Evolutionary conservation across 2,329 filamentous ascomycete genomes (phyloP).

Genomic region (Xylaria sp.): DNA sequence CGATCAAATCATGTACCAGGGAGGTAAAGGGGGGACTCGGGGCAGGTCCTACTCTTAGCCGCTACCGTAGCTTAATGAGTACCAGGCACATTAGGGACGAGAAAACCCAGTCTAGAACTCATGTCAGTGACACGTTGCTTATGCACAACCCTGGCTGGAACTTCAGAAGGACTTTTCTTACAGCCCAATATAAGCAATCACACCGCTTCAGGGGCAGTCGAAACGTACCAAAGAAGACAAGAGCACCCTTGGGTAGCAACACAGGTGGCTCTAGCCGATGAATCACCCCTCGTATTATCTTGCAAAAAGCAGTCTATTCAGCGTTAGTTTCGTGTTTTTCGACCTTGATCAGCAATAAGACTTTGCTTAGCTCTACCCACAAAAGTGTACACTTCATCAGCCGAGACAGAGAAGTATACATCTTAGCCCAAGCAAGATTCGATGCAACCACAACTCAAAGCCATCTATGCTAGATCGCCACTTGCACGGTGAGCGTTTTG

Average conservation of each 20-base stretch:
- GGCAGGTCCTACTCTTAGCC: neutral
- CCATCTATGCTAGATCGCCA: neutral
- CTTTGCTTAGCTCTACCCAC: neutral
- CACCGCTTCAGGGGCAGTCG: neutral
- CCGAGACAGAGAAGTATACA: neutral
- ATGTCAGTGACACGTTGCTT: neutral
- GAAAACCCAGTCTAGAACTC: neutral
- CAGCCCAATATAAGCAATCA: neutral
- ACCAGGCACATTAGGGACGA: neutral
- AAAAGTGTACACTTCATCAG: neutral
- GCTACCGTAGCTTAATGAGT: neutral
- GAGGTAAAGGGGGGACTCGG: neutral
- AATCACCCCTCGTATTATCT: neutral
- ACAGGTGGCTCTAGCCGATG: neutral
- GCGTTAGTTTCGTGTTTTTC: constrained; percentile 1
- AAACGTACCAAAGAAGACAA: neutral
- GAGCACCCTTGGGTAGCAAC: neutral
- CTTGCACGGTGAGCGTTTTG: neutral
- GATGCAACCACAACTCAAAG: neutral
- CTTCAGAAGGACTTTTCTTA: neutral
- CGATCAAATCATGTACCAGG: neutral
- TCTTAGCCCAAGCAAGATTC: neutral
- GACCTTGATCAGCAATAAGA: neutral
- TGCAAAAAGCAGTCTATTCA: constrained; percentile 3
- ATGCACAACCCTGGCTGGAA: neutral